A percentile compares a stretch with the other conserved stretches of the same genome.
These are phyloP conservation scores for Berberis thunbergii DNA, from an alignment of 164 flowering plant genomes.

Conservation along the genomic window DNA sequence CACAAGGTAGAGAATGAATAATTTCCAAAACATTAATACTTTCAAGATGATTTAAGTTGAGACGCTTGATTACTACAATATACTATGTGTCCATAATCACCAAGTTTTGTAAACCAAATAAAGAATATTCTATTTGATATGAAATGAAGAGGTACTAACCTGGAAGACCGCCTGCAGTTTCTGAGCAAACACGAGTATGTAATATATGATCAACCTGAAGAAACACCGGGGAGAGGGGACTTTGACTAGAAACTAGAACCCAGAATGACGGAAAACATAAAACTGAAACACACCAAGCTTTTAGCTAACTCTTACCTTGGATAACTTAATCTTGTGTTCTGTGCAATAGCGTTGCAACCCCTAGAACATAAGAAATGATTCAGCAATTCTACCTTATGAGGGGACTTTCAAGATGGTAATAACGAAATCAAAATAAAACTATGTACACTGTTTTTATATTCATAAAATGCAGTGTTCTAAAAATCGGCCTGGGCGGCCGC, in stretches of 20 bases:
- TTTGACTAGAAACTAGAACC: neutral
- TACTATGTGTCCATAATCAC: no score
- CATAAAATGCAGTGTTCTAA: no score
- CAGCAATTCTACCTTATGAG: neutral
- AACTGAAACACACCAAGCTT: neutral
- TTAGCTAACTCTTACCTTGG: constrained; percentile 47
- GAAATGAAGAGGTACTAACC: constrained; percentile 36
- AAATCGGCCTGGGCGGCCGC: no score
- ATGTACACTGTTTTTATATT: neutral
- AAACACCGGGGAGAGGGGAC: neutral
- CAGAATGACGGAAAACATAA: neutral
- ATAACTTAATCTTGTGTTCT: constrained; percentile 88
- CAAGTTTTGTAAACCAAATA: neutral
- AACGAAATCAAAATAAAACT: neutral
- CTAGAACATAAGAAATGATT: constrained; percentile 30
- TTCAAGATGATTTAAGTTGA: no score
- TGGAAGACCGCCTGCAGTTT: constrained; percentile 98
- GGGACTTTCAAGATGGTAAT: neutral
- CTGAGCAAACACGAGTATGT: constrained; percentile 94
- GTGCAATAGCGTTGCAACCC: constrained; percentile 94
- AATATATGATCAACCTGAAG: constrained; percentile 90
- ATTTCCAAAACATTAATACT: no score
- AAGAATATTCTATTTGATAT: neutral
- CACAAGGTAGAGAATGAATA: no score
- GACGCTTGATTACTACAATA: no score